These are phyloP conservation scores for Amaranthus tricolor DNA, from an alignment of 179 eudicot genomes.

Conservation along the genomic window DNA sequence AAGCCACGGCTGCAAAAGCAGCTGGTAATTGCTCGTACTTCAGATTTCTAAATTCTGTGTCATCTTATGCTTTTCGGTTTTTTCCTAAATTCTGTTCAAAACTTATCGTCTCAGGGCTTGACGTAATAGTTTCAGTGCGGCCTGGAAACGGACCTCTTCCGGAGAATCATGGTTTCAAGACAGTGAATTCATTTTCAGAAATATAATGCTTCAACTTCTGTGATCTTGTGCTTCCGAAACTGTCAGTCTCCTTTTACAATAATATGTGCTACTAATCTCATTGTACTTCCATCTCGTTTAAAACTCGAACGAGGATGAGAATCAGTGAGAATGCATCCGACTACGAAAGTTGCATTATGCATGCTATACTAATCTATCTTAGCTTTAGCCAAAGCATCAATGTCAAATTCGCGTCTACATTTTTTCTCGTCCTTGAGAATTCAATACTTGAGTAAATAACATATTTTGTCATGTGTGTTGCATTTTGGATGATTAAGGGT, in stretches of 20 bases:
- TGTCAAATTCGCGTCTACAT: too few species aligned
- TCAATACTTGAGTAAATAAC: not conserved
- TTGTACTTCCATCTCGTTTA: not conserved
- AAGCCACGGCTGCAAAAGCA: constrained; percentile 88
- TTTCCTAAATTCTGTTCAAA: not conserved
- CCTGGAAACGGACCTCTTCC: constrained; percentile 92
- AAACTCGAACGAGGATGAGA: not conserved
- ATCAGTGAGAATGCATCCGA: not conserved
- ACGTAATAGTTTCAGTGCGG: constrained; percentile 71
- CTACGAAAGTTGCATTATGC: not conserved
- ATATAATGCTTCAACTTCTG: constrained; percentile 35
- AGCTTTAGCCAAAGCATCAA: too few species aligned
- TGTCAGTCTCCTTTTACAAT: not conserved
- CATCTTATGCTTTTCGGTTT: not conserved
- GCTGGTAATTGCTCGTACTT: constrained; percentile 55
- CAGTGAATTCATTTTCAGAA: constrained; percentile 63
- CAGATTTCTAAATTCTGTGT: not conserved
- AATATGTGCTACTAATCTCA: not conserved
- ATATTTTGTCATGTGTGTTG: not conserved
- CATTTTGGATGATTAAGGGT: not conserved
- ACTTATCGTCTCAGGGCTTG: constrained; percentile 64
- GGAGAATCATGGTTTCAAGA: constrained; percentile 77
- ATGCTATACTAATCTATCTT: not conserved
- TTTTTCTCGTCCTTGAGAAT: not conserved
- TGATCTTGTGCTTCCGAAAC: not conserved